Base-by-base conservation (phyloP, 257 asterid genomes). In the Solanum rostratum region DNA sequence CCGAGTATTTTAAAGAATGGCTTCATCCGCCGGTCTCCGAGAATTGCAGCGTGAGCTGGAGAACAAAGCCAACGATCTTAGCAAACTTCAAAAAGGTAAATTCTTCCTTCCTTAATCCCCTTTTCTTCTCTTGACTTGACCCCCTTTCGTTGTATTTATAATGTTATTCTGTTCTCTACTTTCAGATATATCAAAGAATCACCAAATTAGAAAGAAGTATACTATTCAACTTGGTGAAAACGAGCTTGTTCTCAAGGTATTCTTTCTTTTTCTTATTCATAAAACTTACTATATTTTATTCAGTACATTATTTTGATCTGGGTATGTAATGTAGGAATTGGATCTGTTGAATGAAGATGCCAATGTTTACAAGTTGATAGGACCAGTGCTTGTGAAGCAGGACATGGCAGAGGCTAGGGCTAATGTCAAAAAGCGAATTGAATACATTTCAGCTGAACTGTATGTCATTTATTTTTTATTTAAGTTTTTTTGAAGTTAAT, bases 371-470 rank as follows among this genome's bases (percentile, higher is more conserved):
- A 96, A 94, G 87, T 88, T 96, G 92, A 96, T 96, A 52, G 99
- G 98, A 55, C 97, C 98, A 6, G 98, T 95, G 90, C 91, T 95
- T 84, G 99, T 96, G 88, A 96, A 95, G 80, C 97, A 96, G 97
- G 99, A 96, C 85, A 87, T 96, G 91, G 99, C 98, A 10, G 99
- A 95, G 89, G 99, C 99, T 53, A 95, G 92, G 84, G 99, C 98
- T 59, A 96, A 96, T 86, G 98, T 95, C 78, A 97, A 92, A 90
- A 96, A 93, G 93, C 90, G 99, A 86, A 96, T 96, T 50, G 98
- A 96, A 0, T 96, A 96, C 91, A 96, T 95, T 79, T 93, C 99
- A 2, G 94, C 98, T 10, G 98, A 96, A 89, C 84, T 96, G 99
- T 96, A 96, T 70, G 97, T 3, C 69, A 68, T 60, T 37, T 79